Base-by-base conservation (phyloP, 2,329 filamentous ascomycete genomes). In the Diplodia scrobiculata region DNA sequence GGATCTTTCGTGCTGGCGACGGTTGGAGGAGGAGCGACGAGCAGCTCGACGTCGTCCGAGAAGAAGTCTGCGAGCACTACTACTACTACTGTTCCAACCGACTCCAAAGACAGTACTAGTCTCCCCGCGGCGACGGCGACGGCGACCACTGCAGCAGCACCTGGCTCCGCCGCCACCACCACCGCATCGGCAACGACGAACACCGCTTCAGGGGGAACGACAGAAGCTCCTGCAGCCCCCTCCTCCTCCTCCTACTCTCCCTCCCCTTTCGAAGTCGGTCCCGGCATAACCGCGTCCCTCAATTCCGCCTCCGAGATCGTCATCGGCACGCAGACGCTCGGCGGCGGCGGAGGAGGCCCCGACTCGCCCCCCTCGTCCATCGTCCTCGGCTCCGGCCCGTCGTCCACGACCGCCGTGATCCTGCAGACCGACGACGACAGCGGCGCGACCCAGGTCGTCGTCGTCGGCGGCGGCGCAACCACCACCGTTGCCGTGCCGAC, bases 281-380 rank as follows among this genome's bases (percentile, higher is more conserved):
- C 5, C 27, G 59, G 59, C 32, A 38, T 63, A 32, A 52, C 59
- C 48, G 41, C 21, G 19, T 63, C 59, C 13, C 59, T 38, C 34
- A 63, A 63, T 32, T 25, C 59, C 13, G 47, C 47, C 17, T 50
- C 47, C 14, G 50, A 64, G 36, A 45, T 32, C 29, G 29, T 32
- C 29, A 32, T 32, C 29, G 29, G 29, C 29, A 32, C 29, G 29
- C 5, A 32, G 29, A 32, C 29, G 29, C 29, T 32, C 29, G 29
- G 29, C 7, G 29, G 29, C 29, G 5, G 5, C 4, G 29, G 7
- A 25, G 2, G 2, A 25, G 21, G 21, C 21, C 21, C 21, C 21
- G 21, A 25, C 21, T 25, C 21, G 4, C 7, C 29, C 6, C 29
- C 5, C 6, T 32, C 29, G 29, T 32, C 29, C 29, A 32, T 32